phyloP scores from a whole-genome alignment of 306 rosid genomes.

The Biancaea sappan region DNA sequence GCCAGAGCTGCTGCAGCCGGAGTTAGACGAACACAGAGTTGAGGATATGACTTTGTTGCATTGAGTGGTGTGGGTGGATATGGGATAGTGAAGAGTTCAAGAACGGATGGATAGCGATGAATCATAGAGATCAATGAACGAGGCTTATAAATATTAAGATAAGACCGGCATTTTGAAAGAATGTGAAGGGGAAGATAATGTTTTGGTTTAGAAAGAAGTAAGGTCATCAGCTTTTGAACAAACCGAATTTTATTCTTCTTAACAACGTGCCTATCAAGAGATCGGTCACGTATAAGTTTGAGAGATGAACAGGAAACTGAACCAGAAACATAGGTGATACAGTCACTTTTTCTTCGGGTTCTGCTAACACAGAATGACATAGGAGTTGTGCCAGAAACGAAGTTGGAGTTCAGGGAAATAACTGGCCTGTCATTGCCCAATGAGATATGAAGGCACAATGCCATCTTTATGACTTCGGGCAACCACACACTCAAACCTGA shows the following conservation, averaged over 20 bases:
- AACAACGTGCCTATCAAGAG: conserved; percentile 73
- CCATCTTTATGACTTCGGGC: conserved; percentile 40
- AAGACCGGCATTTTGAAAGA: conserved; percentile 77
- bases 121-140: conserved; percentile 77
- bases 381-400: conserved; percentile 40
- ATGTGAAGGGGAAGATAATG: conserved; percentile 75
- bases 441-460: conserved; percentile 47
- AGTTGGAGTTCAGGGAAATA: conserved; percentile 43
- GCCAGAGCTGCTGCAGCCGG: conserved; percentile 87
- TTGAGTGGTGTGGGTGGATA: conserved; percentile 69
- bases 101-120: conserved; percentile 78
- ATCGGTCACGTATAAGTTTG: conserved; percentile 72
- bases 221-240: conserved; percentile 77
- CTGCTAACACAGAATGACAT: conserved; percentile 30
- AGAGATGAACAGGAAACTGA: conserved; percentile 60
- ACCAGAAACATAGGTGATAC: conserved; percentile 14
- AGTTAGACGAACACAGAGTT: conserved; percentile 88
- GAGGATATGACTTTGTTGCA: conserved; percentile 73
- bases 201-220: conserved; percentile 87
- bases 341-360: conserved; percentile 28
- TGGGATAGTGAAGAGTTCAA: conserved; percentile 69
- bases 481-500: conserved; percentile 35
- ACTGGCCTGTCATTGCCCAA: conserved; percentile 37
- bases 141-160: conserved; percentile 66
- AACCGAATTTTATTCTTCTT: conserved; percentile 69